These are phyloP conservation scores for Pseudogymnoascus sp. DNA, from an alignment of 2,329 filamentous ascomycete genomes.

Conservation along the genomic window DNA sequence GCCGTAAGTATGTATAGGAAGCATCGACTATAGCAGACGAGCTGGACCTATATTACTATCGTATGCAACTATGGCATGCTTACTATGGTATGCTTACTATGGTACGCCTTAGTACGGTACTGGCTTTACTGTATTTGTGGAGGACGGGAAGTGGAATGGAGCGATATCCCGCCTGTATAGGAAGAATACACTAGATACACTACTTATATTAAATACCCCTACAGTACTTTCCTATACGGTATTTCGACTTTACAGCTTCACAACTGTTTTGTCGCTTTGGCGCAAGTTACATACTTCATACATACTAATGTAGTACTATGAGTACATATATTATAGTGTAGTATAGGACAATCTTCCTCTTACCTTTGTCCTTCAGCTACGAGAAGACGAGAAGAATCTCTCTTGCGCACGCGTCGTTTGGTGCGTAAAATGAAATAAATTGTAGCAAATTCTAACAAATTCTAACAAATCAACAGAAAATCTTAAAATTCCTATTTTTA, in stretches of 20 bases:
- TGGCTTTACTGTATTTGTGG: not conserved
- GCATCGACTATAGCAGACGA: not conserved
- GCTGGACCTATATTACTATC: not conserved
- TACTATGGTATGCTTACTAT: not conserved
- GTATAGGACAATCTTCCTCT: too few relatives aligned
- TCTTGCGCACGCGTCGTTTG: not conserved
- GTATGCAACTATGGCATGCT: not conserved
- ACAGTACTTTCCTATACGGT: not conserved
- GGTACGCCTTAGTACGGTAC: not conserved
- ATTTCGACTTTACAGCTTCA: not conserved
- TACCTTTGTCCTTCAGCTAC: not conserved
- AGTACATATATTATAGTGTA: too few relatives aligned
- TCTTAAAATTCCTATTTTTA: not conserved
- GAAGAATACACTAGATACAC: not conserved
- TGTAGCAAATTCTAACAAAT: not conserved
- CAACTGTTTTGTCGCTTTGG: not conserved
- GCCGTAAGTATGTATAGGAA: not conserved
- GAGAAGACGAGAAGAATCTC: not conserved
- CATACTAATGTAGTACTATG: too few relatives aligned
- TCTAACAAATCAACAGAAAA: not conserved
- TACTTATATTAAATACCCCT: not conserved
- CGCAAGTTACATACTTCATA: not conserved
- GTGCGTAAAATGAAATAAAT: not conserved
- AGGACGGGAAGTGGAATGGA: not conserved
- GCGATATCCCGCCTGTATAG: not conserved